Percentiles rank a stretch among this genome's conserved stretches.
phyloP scores from a whole-genome alignment of 768 basidiomycete genomes.

The Dendrothele bispora region DNA sequence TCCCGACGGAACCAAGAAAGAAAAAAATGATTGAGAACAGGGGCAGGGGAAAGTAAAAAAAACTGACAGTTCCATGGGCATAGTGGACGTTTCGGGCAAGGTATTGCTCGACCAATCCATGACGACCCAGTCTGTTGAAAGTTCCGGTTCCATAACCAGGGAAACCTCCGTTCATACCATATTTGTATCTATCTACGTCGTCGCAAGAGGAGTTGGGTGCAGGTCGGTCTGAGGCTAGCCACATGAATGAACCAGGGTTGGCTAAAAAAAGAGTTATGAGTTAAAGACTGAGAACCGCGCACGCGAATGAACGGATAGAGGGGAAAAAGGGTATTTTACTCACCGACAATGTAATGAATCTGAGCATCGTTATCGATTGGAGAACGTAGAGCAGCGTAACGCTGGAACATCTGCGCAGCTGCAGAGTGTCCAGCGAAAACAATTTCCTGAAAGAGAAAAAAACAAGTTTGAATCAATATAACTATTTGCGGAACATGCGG shows the following conservation, averaged over 20 bases:
- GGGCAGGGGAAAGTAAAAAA: not conserved
- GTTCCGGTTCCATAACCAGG: constrained; percentile 4
- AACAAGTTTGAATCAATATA: not conserved
- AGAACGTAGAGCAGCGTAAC: constrained; percentile 6
- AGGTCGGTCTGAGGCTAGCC: constrained; percentile 10
- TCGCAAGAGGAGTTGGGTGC: not conserved
- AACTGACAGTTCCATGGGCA: constrained; percentile 7
- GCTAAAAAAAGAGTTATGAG: not conserved
- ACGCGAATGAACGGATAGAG: too few species aligned
- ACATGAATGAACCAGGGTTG: constrained; percentile 12
- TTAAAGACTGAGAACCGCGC: not conserved
- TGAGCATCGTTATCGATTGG: constrained; percentile 4
- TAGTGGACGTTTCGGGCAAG: constrained; percentile 5
- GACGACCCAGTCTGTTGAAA: not conserved
- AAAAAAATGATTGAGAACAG: too few species aligned
- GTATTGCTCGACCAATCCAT: not conserved
- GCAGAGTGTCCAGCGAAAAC: constrained; percentile 10
- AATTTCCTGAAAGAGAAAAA: not conserved
- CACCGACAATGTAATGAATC: constrained; percentile 10
- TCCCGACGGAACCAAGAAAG: too few species aligned
- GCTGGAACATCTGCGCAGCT: constrained; percentile 8
- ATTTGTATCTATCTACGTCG: constrained; percentile 6
- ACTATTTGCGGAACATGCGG: not conserved
- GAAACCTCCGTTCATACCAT: constrained; percentile 1
- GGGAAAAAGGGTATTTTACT: not conserved